Evolutionary conservation across 495 filamentous ascomycete genomes (phyloP), one percentile per base, ranked within the genome.

Genomic region (Tuber brumale): DNA sequence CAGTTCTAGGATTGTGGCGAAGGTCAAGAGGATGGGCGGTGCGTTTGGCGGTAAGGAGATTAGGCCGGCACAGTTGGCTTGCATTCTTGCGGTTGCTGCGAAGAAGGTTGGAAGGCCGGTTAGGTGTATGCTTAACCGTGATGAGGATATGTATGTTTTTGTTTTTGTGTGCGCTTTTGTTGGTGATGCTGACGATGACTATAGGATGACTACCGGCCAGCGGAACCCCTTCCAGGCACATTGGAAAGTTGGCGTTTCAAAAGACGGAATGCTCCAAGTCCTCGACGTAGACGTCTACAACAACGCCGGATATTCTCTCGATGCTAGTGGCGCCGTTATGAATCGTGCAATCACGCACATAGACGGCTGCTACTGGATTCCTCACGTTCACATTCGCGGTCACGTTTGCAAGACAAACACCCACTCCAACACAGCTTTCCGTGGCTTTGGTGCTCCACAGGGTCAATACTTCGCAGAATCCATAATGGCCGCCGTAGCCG

Each of bases 1-100:
- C n/a, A 85, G 83, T 70, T 85, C 83, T 70, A 82, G 85, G 21
- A 82, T 86, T 31, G 85, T 85, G 70, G 82, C 81, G 4, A 80
- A 85, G 37, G 85, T 85, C 3, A 86, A 86, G 61, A 82, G 85
- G 6, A 76, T 86, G 80, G 85, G 85, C 44, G 85, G 85, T 41
- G 85, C 77, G 10, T 86, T 86, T 74, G 85, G 85, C 35, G 85
- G 85, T 12, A 86, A 86, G 78, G 85, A 86, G 76, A 84, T 81
- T 27, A 80, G 84, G 57, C 79, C 78, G 44, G 82, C 83, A 39
- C 85, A 84, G 35, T 79, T 86, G 46, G 81, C 84, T 19, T 83
- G 81, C 51, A 75, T 85, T 70, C 78, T 85, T 37, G 85, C 85
- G 14, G 83, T 86, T 73, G 85, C 85, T 3, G 84, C 85, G 12